Conservation (phyloP, 2,329 filamentous ascomycete genomes). For the Chrysosphaeria jannelii region DNA sequence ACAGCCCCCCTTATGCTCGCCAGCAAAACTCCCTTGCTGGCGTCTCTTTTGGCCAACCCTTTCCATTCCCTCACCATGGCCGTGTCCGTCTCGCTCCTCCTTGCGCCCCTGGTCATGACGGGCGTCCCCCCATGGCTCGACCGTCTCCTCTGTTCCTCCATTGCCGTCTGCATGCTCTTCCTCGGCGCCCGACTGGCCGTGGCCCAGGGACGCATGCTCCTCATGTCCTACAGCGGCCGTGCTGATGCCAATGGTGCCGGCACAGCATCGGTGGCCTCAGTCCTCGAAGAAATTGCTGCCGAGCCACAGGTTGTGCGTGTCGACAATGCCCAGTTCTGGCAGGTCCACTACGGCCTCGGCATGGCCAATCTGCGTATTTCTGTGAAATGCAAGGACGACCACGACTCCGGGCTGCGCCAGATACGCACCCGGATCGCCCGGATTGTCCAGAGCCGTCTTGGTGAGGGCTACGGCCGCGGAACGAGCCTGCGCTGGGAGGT, state of each 20-base stretch:
- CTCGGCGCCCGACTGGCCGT: conserved; percentile 61
- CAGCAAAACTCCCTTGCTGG: conserved; percentile 15
- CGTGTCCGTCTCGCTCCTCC: conserved; percentile 43
- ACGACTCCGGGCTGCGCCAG: conserved; percentile 42
- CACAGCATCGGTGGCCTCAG: conserved; percentile 25
- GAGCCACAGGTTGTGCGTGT: conserved; percentile 49
- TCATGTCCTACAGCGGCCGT: conserved; percentile 51
- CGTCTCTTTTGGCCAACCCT: conserved; percentile 72
- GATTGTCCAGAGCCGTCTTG: conserved; percentile 58
- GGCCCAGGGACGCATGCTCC: conserved; percentile 69
- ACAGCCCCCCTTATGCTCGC: too few relatives aligned
- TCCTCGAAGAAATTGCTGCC: conserved; percentile 60
- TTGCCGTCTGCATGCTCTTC: conserved; percentile 66
- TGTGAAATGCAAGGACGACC: conserved; percentile 31
- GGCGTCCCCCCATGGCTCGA: conserved; percentile 66
- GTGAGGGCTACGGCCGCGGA: conserved; percentile 60
- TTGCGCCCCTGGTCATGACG: conserved; percentile 53
- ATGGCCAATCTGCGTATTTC: conserved; percentile 80
- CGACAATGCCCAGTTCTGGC: conserved; percentile 90
- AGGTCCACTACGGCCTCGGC: conserved; percentile 87
- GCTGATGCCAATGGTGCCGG: background rate
- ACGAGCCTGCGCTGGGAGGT: conserved; percentile 75
- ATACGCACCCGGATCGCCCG: conserved; percentile 48
- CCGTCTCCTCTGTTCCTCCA: conserved; percentile 46
- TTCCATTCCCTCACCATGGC: conserved; percentile 83